Evolutionary conservation across 2,329 filamentous ascomycete genomes (phyloP).

Genomic region (Talaromyces albobiverticillius): DNA sequence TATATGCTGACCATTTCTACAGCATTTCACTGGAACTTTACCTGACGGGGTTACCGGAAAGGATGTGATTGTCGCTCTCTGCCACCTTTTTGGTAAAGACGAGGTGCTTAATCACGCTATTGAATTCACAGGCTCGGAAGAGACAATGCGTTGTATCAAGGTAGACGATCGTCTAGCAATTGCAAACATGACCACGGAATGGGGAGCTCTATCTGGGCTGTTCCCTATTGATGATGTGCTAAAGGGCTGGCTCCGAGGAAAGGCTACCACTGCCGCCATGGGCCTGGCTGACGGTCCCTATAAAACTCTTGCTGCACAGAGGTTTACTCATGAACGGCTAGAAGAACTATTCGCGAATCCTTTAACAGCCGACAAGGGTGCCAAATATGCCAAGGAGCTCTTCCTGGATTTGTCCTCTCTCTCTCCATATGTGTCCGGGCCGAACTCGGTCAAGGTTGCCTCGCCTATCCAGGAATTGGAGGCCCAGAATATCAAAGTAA

Average conservation of each 20-base stretch:
- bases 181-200: conserved; percentile 78
- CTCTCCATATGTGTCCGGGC: conserved; percentile 79
- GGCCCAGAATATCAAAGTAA: conserved; percentile 67
- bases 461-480: conserved; percentile 74
- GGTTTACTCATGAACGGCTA: conserved; percentile 70
- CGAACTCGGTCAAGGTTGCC: conserved; percentile 85
- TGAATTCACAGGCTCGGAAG: conserved; percentile 77
- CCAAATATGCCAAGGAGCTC: conserved; percentile 77
- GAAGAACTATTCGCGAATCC: conserved; percentile 69
- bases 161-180: conserved; percentile 69
- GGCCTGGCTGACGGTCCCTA: conserved; percentile 49
- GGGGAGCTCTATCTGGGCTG: conserved; percentile 68
- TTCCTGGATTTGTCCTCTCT: conserved; percentile 80
- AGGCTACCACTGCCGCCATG: conserved; percentile 70
- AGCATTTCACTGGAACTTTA: conserved; percentile 63
- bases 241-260: conserved; percentile 69
- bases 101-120: conserved; percentile 90
- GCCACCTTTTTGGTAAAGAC: conserved; percentile 78
- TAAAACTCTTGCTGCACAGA: conserved; percentile 48
- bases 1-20: background rate
- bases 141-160: conserved; percentile 70
- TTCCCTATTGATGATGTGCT: conserved; percentile 79
- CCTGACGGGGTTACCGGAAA: conserved; percentile 84
- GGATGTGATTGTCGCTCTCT: conserved; percentile 88
- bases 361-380: conserved; percentile 69